Evolutionary conservation across 2,329 filamentous ascomycete genomes (phyloP), one percentile per base, ranked within the genome.

Genomic region (Ophiostoma sp.): DNA sequence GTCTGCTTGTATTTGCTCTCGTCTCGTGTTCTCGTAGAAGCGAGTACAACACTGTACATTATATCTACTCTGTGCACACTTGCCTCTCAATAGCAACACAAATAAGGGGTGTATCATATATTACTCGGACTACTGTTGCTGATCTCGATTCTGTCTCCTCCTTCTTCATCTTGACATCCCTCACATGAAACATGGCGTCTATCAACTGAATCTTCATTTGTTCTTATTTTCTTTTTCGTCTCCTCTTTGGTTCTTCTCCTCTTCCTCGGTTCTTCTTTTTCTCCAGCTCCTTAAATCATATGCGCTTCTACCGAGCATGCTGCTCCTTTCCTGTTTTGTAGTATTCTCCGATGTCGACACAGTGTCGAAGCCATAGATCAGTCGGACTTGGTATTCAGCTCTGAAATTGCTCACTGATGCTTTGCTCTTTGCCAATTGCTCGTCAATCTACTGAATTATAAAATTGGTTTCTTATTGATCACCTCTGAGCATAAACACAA

Each of bases 291-390:
- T 60, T n/a, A 13, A n/a, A 20, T 11, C 27, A 41, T 62, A 10
- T 39, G 36, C 10, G 13, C 10, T 39, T 13, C 36, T 39, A 31
- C 27, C 27, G 27, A 31, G 27, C n/a, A 67, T 65, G 44, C 54
- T 67, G 33, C 23, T 64, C 39, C 54, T 33, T 65, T 70, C 41
- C 52, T 31, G 13, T 41, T 52, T 44, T 68, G 57, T 62, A 33
- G 57, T 62, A 62, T 33, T 33, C 27, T 62, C 57, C 57, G 57
- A n/a, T 31, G 27, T 20, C 27, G 20, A 33, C 20, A 62, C 48
- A 15, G 27, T 31, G 27, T 31, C 27, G 27, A 1, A 48, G 44
- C 15, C 44, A 48, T 15, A 23, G 52, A 27, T 54, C 52, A 54
- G 36, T 39, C 36, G 36, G 13, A 8, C 36, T 44, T 17, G 41